phyloP scores from a whole-genome alignment of 139 green algal species.

The Deuterostichococcus epilithicus region DNA sequence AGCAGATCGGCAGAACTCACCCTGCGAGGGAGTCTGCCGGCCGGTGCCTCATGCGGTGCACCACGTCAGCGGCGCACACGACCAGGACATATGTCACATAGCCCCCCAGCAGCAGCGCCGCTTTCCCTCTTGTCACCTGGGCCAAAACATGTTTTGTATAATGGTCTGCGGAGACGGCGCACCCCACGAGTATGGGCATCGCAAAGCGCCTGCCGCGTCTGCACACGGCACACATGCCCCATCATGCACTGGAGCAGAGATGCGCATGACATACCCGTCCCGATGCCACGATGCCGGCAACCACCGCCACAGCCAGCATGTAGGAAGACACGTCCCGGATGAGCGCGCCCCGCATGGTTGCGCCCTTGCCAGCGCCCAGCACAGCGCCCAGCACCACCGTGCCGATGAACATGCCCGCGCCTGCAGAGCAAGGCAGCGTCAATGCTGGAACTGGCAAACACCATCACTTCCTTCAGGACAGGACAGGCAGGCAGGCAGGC shows the following conservation, averaged over 20 bases:
- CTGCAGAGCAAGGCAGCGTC: constrained; percentile 20
- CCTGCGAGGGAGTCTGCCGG: no score
- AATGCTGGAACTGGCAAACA: background rate
- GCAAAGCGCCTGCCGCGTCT: no score
- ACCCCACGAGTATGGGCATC: no score
- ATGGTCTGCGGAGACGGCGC: no score
- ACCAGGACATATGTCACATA: constrained; percentile 34
- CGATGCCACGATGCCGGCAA: constrained; percentile 20
- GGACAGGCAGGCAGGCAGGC: no score
- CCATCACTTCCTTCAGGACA: background rate
- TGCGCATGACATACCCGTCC: background rate
- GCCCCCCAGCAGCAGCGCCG: constrained; percentile 6
- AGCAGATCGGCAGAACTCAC: background rate
- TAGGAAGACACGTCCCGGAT: constrained; percentile 70
- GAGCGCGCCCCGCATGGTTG: constrained; percentile 62
- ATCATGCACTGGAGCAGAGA: background rate
- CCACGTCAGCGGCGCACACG: constrained; percentile 31
- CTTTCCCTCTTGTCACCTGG: constrained; percentile 7
- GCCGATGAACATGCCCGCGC: constrained; percentile 80
- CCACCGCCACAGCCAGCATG: constrained; percentile 30
- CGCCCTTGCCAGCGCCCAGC: constrained; percentile 47
- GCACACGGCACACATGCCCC: no score
- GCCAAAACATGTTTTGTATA: background rate
- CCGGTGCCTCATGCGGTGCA: constrained; percentile 7
- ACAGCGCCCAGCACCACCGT: constrained; percentile 57